phyloP scores from a whole-genome alignment of 2,329 filamentous ascomycete species.

The Clonostachys chloroleuca region DNA sequence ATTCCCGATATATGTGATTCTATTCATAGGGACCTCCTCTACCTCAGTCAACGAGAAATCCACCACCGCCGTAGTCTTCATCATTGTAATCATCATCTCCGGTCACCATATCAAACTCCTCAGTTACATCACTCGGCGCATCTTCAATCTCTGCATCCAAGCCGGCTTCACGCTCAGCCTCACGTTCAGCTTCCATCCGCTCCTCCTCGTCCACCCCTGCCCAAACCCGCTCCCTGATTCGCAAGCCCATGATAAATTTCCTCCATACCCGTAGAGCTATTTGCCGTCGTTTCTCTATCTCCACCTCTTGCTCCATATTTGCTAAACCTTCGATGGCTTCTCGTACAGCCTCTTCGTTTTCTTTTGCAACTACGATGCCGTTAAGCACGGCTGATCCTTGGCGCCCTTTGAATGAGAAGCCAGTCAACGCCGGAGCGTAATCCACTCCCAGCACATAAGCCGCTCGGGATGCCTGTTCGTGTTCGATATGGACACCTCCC shows the following conservation, averaged over 20 bases:
- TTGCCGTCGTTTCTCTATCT: constrained; percentile 67
- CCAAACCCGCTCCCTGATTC: constrained; percentile 72
- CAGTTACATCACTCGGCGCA: constrained; percentile 32
- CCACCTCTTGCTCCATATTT: constrained; percentile 59
- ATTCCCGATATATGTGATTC: not conserved
- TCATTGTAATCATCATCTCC: constrained; percentile 37
- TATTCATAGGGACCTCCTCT: constrained; percentile 16
- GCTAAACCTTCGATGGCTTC: constrained; percentile 65
- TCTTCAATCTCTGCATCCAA: constrained; percentile 25
- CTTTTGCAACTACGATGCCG: constrained; percentile 71
- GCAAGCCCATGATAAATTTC: constrained; percentile 71
- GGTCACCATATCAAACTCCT: constrained; percentile 34
- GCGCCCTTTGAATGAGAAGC: constrained; percentile 82
- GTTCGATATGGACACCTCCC: constrained; percentile 70
- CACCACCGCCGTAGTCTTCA: constrained; percentile 38
- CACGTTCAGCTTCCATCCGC: constrained; percentile 29
- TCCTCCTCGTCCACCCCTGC: constrained; percentile 46
- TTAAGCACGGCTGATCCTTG: constrained; percentile 79
- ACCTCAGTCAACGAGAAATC: constrained; percentile 25
- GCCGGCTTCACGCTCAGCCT: constrained; percentile 21
- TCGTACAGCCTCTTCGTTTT: constrained; percentile 67
- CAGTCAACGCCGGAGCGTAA: constrained; percentile 84
- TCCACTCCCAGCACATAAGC: constrained; percentile 75
- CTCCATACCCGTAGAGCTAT: constrained; percentile 63
- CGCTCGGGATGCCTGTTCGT: constrained; percentile 60